Evolutionary conservation across 164 flowering plant genomes (phyloP), one percentile per base, ranked within the genome.

Genomic region (Macadamia integrifolia): DNA sequence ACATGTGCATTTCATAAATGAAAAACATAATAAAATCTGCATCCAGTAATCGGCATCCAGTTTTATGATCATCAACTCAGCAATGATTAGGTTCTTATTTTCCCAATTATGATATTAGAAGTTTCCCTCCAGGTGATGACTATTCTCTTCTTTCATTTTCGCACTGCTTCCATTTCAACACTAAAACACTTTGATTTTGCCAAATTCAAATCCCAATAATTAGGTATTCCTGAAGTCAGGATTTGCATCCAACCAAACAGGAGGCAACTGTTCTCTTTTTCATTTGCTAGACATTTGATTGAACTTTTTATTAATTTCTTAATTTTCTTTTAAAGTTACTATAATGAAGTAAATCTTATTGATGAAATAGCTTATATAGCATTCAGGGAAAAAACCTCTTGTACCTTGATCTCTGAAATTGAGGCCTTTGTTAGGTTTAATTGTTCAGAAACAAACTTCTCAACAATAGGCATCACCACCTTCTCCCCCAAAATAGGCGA

Each of bases 371-470:
- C 46, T 5, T 35, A 35, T 5, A 58, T 6, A 35, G 11, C 60
- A 61, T 46, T 32, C 46, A 62, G 9, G 8, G 10, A n/a, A 28
- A 0, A 17, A 65, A 60, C 15, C 7, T 14, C 57, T 46, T 66
- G 42, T 85, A 94, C 98, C 97, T 92, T 88, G 66, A 80, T 72
- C 69, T 86, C 90, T 57, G 79, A 79, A 57, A 88, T 74, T 29
- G 79, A 77, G 69, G 81, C 87, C 69, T 74, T 89, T 62, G 70
- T 64, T 50, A 94, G 64, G 68, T 70, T 78, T 60, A 92, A 71
- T 69, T 82, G 93, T 66, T 87, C 91, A 46, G 74, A 61, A 49
- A 87, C 65, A 73, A 86, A 90, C 59, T 74, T 77, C 75, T 87
- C 87, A 68, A 87, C 81, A 43, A 72, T 62, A 66, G 48, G 62